Evolutionary conservation across 352 stramenopile genomes (phyloP), one percentile per base, ranked within the genome.

Genomic region (Globisporangium sylvaticum): DNA sequence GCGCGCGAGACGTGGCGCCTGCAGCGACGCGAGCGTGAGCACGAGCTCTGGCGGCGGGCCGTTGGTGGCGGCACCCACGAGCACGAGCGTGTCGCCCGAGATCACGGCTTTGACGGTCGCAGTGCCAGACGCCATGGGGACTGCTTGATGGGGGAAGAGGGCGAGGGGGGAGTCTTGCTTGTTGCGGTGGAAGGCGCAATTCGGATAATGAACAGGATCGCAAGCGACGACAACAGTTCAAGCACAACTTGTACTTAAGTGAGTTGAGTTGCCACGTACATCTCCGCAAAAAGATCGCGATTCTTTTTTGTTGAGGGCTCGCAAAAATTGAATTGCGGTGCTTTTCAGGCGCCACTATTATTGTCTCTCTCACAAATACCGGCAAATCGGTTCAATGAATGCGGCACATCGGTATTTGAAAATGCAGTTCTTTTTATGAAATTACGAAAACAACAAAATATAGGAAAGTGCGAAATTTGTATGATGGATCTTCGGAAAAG

Each of bases 101-200:
- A 99, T 77, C 60, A 99, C 97, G 60, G 92, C 96, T 78, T 99
- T 99, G 68, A 99, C 97, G 59, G 89, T 97, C 62, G 95, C 96
- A 68, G 83, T 87, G 70, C 88, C 88, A 52, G 88, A 94, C 55
- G 87, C 85, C 87, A 95, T 94, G 48, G 52, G 44, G 29, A 20
- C 27, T 32, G 29, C 29, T 60, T 60, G 55, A 22, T 1, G 31
- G 63, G 57, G 57, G 57, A 62, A 53, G 46, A 54, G 54, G 12
- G 48, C 4, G 48, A 50, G 57, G 64, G 20, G 46, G 32, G 42
- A 27, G 18, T 15, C 24, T 27, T 27, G 25, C 25, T 37, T 14
- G 27, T 60, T 60, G 55, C 55, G 54, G 54, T 24, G 15, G 27
- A 44, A 32, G 29, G 20, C 55, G 55, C 56, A 57, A 29, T 44